Evolutionary conservation across 495 filamentous ascomycete genomes (phyloP).

Genomic region (Oleoguttula mirabilis): DNA sequence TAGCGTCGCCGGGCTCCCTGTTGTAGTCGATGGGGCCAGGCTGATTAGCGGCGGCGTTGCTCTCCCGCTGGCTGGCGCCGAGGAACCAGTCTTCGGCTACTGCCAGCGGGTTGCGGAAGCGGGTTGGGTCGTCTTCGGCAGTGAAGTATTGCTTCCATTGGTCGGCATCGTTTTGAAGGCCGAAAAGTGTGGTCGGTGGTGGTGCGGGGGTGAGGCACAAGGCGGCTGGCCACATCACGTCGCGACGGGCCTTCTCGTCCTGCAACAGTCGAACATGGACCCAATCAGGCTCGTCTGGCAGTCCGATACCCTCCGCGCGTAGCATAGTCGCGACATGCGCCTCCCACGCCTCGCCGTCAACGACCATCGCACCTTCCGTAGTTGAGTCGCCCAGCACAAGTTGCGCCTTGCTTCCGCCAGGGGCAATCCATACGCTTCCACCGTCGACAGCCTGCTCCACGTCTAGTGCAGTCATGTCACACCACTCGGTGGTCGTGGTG

Average conservation of each 20-base stretch:
- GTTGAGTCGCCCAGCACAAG: neutral
- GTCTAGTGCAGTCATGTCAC: neutral
- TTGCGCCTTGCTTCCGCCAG: neutral
- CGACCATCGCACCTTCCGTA: no score
- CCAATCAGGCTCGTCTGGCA: neutral
- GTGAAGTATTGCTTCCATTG: slow-evolving; percentile 25
- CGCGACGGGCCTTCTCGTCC: no score
- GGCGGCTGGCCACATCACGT: no score
- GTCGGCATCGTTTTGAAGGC: neutral
- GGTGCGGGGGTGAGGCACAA: no score
- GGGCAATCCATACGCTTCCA: neutral
- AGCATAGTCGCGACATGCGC: neutral
- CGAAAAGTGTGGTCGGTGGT: neutral
- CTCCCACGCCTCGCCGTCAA: neutral
- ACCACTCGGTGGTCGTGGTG: neutral
- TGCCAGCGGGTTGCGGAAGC: slow-evolving; percentile 46
- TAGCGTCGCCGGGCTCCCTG: no score
- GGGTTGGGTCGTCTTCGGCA: neutral
- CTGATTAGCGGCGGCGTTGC: no score
- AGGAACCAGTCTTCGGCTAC: slow-evolving; percentile 59
- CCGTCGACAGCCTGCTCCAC: neutral
- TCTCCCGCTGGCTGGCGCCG: no score
- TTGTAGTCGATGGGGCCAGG: no score
- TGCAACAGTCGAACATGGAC: neutral
- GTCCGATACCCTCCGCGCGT: neutral